Evolutionary conservation across 73 alveolate genomes (phyloP).

Genomic region (Symbiodinium pilosum): DNA sequence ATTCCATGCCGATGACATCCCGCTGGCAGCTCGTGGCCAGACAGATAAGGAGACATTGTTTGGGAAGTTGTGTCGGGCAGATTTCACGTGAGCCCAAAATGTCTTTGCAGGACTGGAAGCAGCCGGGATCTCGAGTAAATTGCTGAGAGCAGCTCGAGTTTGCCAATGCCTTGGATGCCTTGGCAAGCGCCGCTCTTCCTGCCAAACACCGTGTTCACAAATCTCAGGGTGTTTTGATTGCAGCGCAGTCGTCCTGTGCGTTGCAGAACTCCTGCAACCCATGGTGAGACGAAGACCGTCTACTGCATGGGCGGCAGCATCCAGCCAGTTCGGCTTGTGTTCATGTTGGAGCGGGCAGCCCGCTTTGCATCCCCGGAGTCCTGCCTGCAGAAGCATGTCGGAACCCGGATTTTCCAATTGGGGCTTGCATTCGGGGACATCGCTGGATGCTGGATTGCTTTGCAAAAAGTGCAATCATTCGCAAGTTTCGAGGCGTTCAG

Average conservation of each 20-base stretch:
- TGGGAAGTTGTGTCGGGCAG: no score
- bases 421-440: no score
- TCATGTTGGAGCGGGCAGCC: not conserved
- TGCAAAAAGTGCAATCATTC: no score
- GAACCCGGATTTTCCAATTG: not conserved
- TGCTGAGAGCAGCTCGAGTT: no score
- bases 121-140: not conserved
- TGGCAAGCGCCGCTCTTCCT: no score
- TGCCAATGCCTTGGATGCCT: no score
- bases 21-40: conserved; percentile 29
- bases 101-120: not conserved
- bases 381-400: not conserved
- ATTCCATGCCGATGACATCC: not conserved
- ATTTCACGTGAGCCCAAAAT: no score
- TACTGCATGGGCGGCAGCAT: not conserved
- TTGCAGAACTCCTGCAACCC: not conserved
- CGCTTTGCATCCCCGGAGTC: not conserved
- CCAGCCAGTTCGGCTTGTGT: not conserved
- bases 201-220: no score
- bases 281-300: not conserved
- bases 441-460: no score
- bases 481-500: no score
- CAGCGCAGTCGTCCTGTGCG: not conserved
- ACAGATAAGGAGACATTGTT: not conserved
- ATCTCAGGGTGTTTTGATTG: no score